Percentiles rank a stretch among this genome's conserved stretches.
These are phyloP conservation scores for Peronospora destructor DNA, from an alignment of 352 stramenopile species.

Conservation along the genomic window DNA sequence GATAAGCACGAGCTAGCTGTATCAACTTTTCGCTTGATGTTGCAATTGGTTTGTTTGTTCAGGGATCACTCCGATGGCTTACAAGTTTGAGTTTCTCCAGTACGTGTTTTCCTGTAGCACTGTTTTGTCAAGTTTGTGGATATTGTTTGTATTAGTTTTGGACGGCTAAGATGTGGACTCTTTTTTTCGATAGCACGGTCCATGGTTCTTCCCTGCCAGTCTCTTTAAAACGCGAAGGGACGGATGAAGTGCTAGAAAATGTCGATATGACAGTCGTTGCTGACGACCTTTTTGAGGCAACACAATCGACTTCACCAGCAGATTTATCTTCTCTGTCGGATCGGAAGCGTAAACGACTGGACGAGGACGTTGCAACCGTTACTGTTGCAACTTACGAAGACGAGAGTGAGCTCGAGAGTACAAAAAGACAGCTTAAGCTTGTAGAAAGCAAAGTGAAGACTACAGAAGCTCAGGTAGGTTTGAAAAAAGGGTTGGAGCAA, in stretches of 20 bases:
- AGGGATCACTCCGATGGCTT: conserved; percentile 42
- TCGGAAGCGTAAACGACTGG: conserved; percentile 27
- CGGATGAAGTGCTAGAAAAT: conserved; percentile 12
- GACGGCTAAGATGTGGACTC: neutral
- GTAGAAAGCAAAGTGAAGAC: conserved; percentile 12
- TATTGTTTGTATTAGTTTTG: neutral
- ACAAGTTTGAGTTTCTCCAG: conserved; percentile 64
- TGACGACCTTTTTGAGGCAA: conserved; percentile 23
- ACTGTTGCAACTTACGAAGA: conserved; percentile 15
- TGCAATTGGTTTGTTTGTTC: neutral
- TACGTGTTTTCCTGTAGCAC: conserved; percentile 11
- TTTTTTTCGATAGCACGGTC: neutral
- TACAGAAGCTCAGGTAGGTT: conserved; percentile 4
- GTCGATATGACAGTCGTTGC: conserved; percentile 18
- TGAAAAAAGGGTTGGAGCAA: conserved; percentile 13
- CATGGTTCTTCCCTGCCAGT: conserved; percentile 1
- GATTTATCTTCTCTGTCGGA: conserved; percentile 16
- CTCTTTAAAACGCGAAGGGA: conserved; percentile 1
- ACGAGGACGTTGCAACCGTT: conserved; percentile 12
- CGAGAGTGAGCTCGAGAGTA: conserved; percentile 6
- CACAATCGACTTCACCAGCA: conserved; percentile 5
- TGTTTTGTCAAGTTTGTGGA: neutral
- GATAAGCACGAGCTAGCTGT: neutral
- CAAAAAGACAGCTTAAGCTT: conserved; percentile 8
- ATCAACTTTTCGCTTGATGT: neutral